A percentile compares a stretch with the other conserved stretches of the same genome.
These are phyloP conservation scores for Caryocar brasiliense DNA, from an alignment of 441 rosid genomes.

Conservation along the genomic window DNA sequence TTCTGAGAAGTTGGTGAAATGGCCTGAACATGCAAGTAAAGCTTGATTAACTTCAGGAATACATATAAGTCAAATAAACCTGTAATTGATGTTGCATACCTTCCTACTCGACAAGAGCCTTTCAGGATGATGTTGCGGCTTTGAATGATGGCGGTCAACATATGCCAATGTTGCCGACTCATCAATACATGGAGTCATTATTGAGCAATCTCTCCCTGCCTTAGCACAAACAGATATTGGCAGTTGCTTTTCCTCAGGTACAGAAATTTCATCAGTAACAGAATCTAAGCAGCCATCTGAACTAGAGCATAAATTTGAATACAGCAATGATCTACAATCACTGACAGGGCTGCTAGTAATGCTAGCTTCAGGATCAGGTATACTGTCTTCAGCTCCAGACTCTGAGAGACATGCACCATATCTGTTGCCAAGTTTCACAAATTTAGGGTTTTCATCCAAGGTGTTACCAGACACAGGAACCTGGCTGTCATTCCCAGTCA, in stretches of 20 bases:
- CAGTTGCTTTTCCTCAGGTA: slow-evolving; percentile 14
- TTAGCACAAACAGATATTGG: slow-evolving; percentile 9
- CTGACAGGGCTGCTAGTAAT: slow-evolving; percentile 17
- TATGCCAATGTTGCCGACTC: slow-evolving; percentile 18
- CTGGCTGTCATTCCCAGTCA: slow-evolving; percentile 9
- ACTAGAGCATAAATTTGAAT: slow-evolving; percentile 11
- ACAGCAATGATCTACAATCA: slow-evolving; percentile 4
- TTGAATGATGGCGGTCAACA: slow-evolving; percentile 11
- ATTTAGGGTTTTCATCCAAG: slow-evolving; percentile 2
- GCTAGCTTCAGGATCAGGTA: slow-evolving; percentile 18
- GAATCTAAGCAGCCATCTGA: slow-evolving; percentile 15
- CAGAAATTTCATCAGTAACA: slow-evolving; percentile 16
- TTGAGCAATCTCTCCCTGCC: slow-evolving; percentile 12
- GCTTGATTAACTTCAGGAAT: slow-evolving; percentile 2
- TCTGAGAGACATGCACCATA: slow-evolving; percentile 12
- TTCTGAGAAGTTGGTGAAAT: slow-evolving; percentile 77
- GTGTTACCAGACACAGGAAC: slow-evolving; percentile 14
- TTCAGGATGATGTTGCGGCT: slow-evolving; percentile 35
- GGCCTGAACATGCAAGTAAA: slow-evolving; percentile 36
- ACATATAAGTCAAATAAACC: slow-evolving; percentile 6
- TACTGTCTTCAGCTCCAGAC: slow-evolving; percentile 20
- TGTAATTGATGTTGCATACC: slow-evolving; percentile 28
- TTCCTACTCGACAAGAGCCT: slow-evolving; percentile 56
- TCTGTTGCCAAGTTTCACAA: slow-evolving; percentile 11
- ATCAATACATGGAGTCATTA: slow-evolving; percentile 6